phyloP scores from a whole-genome alignment of 2,329 filamentous ascomycete species.

The Scytalidium sp. region DNA sequence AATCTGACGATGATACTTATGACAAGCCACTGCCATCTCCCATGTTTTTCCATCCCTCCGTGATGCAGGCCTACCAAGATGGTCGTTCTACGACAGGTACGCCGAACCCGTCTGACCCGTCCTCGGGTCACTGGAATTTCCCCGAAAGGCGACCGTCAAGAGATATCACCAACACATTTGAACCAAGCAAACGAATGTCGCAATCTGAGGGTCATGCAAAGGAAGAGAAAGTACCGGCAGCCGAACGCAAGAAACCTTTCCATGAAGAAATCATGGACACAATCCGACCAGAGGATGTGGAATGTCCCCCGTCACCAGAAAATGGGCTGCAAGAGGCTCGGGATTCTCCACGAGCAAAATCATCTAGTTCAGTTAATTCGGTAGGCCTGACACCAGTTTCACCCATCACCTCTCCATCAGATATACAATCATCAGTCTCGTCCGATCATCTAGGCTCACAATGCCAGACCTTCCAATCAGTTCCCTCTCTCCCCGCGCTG shows the following conservation, averaged over 20 bases:
- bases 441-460: slow-evolving; percentile 45
- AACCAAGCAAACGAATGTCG: slow-evolving; percentile 36
- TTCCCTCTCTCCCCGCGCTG: slow-evolving; percentile 61
- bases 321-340: slow-evolving; percentile 31
- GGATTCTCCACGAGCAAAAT: slow-evolving; percentile 19
- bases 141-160: slow-evolving; percentile 33
- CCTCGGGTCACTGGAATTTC: slow-evolving; percentile 16
- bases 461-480: slow-evolving; percentile 47
- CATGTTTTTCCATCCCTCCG: slow-evolving; percentile 24
- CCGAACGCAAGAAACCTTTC: slow-evolving; percentile 16
- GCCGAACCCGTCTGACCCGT: slow-evolving; percentile 21
- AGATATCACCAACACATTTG: slow-evolving; percentile 36
- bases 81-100: slow-evolving; percentile 19
- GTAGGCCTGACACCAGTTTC: slow-evolving; percentile 26
- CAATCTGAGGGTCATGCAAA: slow-evolving; percentile 15
- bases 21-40: slow-evolving; percentile 24
- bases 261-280: not conserved
- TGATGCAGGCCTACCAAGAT: slow-evolving; percentile 17
- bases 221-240: slow-evolving; percentile 10
- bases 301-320: slow-evolving; percentile 45
- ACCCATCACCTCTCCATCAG: slow-evolving; percentile 21
- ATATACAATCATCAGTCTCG: slow-evolving; percentile 29
- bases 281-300: slow-evolving; percentile 25
- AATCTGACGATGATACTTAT: slow-evolving; percentile 11
- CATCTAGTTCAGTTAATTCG: slow-evolving; percentile 27